Evolutionary conservation across 768 basidiomycete species (phyloP).

Genomic region (Leccinum fibrillosum): DNA sequence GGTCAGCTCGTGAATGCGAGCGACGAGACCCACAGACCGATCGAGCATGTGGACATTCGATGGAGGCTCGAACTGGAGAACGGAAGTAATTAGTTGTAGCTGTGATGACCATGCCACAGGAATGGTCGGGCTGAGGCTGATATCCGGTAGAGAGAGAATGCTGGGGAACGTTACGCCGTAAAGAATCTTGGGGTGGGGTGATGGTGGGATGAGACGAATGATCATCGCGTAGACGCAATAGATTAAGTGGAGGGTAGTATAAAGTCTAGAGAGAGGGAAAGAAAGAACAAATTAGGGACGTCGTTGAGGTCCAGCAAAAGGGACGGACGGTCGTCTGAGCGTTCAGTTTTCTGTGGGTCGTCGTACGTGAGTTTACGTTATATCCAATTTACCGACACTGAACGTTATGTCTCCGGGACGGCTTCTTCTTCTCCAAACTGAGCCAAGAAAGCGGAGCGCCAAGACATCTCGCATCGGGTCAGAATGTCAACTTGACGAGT

Average conservation of each 20-base stretch:
- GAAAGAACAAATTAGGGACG: constrained; percentile 7
- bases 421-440: constrained; percentile 2
- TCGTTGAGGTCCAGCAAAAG: constrained; percentile 31
- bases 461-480: not conserved
- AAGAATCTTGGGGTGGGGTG: constrained; percentile 51
- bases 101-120: constrained; percentile 56
- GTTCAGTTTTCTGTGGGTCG: constrained; percentile 25
- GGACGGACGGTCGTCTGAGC: constrained; percentile 10
- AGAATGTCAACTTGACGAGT: not conserved
- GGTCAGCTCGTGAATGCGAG: constrained; percentile 54
- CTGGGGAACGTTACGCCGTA: constrained; percentile 53
- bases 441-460: not conserved
- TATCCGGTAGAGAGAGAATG: constrained; percentile 34
- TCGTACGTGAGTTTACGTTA: constrained; percentile 32
- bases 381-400: constrained; percentile 14
- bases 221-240: constrained; percentile 41
- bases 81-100: constrained; percentile 44
- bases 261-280: constrained; percentile 17
- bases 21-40: constrained; percentile 53
- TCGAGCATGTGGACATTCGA: constrained; percentile 55
- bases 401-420: not conserved
- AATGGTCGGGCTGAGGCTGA: constrained; percentile 32
- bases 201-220: constrained; percentile 48
- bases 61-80: constrained; percentile 53
- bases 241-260: constrained; percentile 28